Percentiles rank a stretch among this genome's conserved stretches.
Evolutionary conservation across 805 yeast genomes (phyloP).

Genomic region (Candida vaughaniae): DNA sequence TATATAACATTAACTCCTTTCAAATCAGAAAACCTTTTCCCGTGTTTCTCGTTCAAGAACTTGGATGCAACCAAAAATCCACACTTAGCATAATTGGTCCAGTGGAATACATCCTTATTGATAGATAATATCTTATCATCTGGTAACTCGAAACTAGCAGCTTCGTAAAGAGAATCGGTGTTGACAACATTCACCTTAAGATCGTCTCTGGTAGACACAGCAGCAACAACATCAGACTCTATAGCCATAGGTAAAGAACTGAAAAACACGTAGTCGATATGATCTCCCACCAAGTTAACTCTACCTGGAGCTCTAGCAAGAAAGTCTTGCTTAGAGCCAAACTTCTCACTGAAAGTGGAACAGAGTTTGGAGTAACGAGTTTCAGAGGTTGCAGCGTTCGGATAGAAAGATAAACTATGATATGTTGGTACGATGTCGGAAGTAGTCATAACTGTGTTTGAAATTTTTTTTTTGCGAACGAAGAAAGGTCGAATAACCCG

Average conservation of each 20-base stretch:
- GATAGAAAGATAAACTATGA: slow-evolving; percentile 33
- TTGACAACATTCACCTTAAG: slow-evolving; percentile 26
- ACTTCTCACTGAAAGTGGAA: slow-evolving; percentile 21
- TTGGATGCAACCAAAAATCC: slow-evolving; percentile 60
- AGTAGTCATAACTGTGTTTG: no score
- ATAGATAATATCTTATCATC: slow-evolving; percentile 44
- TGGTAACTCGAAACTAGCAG: slow-evolving; percentile 38
- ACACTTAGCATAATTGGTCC: slow-evolving; percentile 72
- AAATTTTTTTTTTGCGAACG: neutral
- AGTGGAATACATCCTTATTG: slow-evolving; percentile 49
- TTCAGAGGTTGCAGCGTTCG: slow-evolving; percentile 24
- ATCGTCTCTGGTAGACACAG: slow-evolving; percentile 29
- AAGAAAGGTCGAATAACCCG: no score
- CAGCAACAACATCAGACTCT: slow-evolving; percentile 59
- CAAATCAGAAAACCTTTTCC: slow-evolving; percentile 28
- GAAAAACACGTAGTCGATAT: slow-evolving; percentile 66
- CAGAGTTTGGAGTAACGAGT: slow-evolving; percentile 27
- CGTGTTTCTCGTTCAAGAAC: slow-evolving; percentile 34
- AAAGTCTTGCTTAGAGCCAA: slow-evolving; percentile 39
- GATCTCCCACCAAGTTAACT: slow-evolving; percentile 74
- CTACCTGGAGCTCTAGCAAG: slow-evolving; percentile 71
- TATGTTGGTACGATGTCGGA: slow-evolving; percentile 31
- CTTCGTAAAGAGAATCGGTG: slow-evolving; percentile 32
- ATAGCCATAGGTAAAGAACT: slow-evolving; percentile 75
- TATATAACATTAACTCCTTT: slow-evolving; percentile 52